These are phyloP conservation scores for Dichotomocladium elegans DNA, from an alignment of 371 early-diverging fungal genomes.

Conservation along the genomic window DNA sequence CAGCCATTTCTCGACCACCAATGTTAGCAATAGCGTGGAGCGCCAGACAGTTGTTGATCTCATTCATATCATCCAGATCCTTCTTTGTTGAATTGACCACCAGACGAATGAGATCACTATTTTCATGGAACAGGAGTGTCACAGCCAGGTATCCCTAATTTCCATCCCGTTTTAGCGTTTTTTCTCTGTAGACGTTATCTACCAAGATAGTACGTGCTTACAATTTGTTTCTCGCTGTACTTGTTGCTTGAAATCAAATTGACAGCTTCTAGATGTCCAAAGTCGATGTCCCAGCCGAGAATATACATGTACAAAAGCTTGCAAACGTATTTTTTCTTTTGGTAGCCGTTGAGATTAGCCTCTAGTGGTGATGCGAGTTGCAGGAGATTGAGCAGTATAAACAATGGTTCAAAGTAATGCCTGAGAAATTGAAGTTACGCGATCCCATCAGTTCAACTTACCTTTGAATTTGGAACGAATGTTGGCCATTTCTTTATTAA, in stretches of 20 bases:
- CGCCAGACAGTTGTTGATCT: slow-evolving; percentile 88
- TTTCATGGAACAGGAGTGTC: slow-evolving; percentile 87
- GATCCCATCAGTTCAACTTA: slow-evolving; percentile 26
- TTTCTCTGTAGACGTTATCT: background rate
- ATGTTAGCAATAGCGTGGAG: slow-evolving; percentile 95
- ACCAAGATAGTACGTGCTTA: slow-evolving; percentile 46
- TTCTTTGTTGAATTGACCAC: slow-evolving; percentile 86
- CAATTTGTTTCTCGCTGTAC: slow-evolving; percentile 96
- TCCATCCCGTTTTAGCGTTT: no score
- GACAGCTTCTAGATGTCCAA: slow-evolving; percentile 96
- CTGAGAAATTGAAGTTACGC: no score
- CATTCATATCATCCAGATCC: slow-evolving; percentile 87
- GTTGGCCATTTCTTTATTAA: slow-evolving; percentile 98
- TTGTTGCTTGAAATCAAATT: slow-evolving; percentile 83
- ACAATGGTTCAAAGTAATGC: no score
- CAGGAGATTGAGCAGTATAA: no score
- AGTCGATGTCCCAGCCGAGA: slow-evolving; percentile 96
- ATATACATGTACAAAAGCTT: slow-evolving; percentile 98
- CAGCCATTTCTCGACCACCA: slow-evolving; percentile 90
- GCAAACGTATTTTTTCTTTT: slow-evolving; percentile 97
- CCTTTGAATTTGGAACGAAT: slow-evolving; percentile 97
- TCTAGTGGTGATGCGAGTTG: no score
- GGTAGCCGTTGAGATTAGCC: slow-evolving; percentile 87
- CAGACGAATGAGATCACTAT: slow-evolving; percentile 74
- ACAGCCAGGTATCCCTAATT: slow-evolving; percentile 91